Base-by-base conservation (phyloP, 345 rosid genomes). In the Atalantia buxifolia region DNA sequence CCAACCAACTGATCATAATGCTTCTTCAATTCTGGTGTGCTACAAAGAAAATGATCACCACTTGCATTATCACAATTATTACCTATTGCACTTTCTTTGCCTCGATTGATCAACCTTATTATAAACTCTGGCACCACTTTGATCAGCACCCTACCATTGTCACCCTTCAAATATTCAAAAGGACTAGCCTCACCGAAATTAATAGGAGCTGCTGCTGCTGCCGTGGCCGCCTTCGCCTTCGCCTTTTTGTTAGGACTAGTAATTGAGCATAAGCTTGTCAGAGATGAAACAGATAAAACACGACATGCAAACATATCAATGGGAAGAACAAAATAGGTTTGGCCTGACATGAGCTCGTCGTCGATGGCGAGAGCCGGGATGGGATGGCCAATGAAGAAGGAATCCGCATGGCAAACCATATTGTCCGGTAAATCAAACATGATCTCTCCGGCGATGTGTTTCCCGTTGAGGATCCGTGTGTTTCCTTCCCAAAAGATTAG, bases 1-100 rank as follows among this genome's bases (percentile, higher is more conserved):
- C 98, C 88, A 13, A 93, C 98, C 18, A 95, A 83, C 81, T 82
- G 89, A 53, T 88, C 92, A 66, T 95, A 95, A 21, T 92, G 98
- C 80, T 92, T 95, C 89, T 90, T 86, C 90, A 95, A 77, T 85
- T 95, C 98, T n/a, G 98, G 98, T 2, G 98, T 92, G 83, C 90
- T 90, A 74, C 98, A 94, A 70, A 95, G 89, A 77, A 81, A 83
- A 24, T 45, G 50, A 45, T 80, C 78, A 59, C 36, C 67, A 30
- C 81, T 74, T 45, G 75, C 60, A 56, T 66, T 42, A 14, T 45
- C 5, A 45, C 50, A 31, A 71, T 45, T 45, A 5, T 19, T 19
- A 53, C 21, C 78, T 2, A 24, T 24, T 8, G 38, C 77, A 30
- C 65, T 82, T 50, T 79, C 82, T 27, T 66, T 30, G 22, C 66